These are phyloP conservation scores for Staphylotrichum tortipilum DNA, from an alignment of 495 filamentous ascomycete species.

Conservation along the genomic window DNA sequence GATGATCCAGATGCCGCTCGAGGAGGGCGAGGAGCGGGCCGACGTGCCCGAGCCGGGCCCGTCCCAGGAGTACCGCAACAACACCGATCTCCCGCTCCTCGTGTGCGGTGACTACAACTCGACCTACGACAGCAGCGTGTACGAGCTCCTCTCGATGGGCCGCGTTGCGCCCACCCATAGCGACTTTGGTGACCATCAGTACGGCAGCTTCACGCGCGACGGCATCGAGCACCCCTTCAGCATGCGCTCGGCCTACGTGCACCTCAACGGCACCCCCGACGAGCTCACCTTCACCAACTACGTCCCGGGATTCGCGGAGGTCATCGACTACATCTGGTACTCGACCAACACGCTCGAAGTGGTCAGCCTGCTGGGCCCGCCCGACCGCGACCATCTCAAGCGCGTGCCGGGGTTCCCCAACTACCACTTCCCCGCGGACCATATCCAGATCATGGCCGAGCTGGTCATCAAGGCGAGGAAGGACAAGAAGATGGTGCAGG, in stretches of 20 bases:
- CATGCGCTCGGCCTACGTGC: constrained; percentile 76
- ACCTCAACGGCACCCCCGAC: constrained; percentile 54
- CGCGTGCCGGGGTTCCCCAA: constrained; percentile 93
- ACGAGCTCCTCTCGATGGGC: constrained; percentile 75
- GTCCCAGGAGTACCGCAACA: constrained; percentile 66
- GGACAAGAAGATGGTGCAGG: constrained; percentile 56
- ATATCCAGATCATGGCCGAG: constrained; percentile 85
- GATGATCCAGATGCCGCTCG: constrained; percentile 55
- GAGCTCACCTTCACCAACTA: constrained; percentile 84
- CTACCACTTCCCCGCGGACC: constrained; percentile 94
- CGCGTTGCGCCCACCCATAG: constrained; percentile 60
- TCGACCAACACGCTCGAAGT: constrained; percentile 84
- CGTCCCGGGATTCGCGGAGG: constrained; percentile 78
- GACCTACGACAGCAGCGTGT: constrained; percentile 70
- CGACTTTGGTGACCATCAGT: constrained; percentile 62
- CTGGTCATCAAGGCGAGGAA: constrained; percentile 83
- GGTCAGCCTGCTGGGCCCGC: constrained; percentile 76
- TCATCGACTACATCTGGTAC: constrained; percentile 97
- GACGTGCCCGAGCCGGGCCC: constrained; percentile 41
- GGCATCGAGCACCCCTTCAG: constrained; percentile 93
- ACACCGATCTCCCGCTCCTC: constrained; percentile 79
- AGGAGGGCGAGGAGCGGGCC: constrained; percentile 22
- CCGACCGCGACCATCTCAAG: constrained; percentile 83
- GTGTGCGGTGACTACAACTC: constrained; percentile 97
- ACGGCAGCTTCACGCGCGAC: constrained; percentile 84